A percentile compares a stretch with the other conserved stretches of the same genome.
Evolutionary conservation across 169 alveolate genomes (phyloP).

Genomic region (Plasmodium knowlesi): DNA sequence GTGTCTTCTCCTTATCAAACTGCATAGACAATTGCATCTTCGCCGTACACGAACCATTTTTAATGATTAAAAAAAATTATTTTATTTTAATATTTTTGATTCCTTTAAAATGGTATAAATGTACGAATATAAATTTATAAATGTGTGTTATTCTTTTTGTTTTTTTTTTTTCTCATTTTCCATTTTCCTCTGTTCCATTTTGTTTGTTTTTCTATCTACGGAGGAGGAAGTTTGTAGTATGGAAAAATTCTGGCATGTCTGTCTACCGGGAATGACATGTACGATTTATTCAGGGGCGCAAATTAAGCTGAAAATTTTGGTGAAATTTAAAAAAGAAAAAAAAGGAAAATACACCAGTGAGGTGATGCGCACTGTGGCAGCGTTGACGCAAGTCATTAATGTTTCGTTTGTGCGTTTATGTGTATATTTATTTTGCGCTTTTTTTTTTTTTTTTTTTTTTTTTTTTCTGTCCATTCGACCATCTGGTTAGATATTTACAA

Average conservation of each 20-base stretch:
- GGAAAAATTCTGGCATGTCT: background rate
- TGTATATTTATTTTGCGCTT: background rate
- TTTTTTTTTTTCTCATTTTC: background rate
- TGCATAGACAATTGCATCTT: background rate
- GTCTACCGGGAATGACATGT: background rate
- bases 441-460: background rate
- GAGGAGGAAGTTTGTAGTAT: background rate
- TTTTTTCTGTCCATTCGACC: background rate
- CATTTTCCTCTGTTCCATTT: background rate
- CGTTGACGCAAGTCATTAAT: background rate
- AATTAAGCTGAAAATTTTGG: background rate
- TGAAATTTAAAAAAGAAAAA: background rate
- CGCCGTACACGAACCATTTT: constrained; percentile 17
- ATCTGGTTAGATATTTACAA: background rate
- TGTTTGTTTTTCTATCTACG: background rate
- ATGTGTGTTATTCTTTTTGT: background rate
- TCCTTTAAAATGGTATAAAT: background rate
- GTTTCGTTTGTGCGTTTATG: background rate
- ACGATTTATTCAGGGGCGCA: background rate
- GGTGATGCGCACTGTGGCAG: background rate
- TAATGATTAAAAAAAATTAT: background rate
- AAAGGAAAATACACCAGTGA: background rate
- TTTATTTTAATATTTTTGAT: background rate
- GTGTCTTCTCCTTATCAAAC: constrained; percentile 27
- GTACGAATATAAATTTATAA: background rate